A percentile compares a stretch with the other conserved stretches of the same genome.
Conservation (phyloP, 2,329 filamentous ascomycete species). For the Bisporella sp. region DNA sequence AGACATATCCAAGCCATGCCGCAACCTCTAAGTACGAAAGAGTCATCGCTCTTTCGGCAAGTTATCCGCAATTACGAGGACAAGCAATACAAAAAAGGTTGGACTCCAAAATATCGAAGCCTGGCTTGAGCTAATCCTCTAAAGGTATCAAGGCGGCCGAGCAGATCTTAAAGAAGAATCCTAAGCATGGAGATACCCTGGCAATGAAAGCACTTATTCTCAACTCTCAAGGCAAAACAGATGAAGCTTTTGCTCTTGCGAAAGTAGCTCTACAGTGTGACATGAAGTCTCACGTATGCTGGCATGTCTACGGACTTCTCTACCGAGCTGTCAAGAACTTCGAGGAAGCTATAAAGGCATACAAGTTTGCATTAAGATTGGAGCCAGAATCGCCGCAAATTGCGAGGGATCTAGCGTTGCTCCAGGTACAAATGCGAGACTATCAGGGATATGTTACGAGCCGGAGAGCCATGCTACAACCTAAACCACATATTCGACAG, state of each 20-base stretch:
- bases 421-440: slow-evolving; percentile 96
- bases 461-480: slow-evolving; percentile 79
- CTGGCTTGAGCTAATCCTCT: slow-evolving; percentile 14
- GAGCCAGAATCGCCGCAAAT: slow-evolving; percentile 95
- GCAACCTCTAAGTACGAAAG: slow-evolving; percentile 74
- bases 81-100: slow-evolving; percentile 92
- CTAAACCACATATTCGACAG: slow-evolving; percentile 72
- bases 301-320: slow-evolving; percentile 95
- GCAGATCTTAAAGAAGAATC: slow-evolving; percentile 89
- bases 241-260: slow-evolving; percentile 88
- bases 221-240: slow-evolving; percentile 83
- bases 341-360: slow-evolving; percentile 98
- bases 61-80: slow-evolving; percentile 95
- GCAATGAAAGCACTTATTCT: slow-evolving; percentile 98
- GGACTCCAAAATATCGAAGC: slow-evolving; percentile 7
- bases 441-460: slow-evolving; percentile 91
- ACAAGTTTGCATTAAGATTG: slow-evolving; percentile 87
- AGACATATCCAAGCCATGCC: slow-evolving; percentile 44
- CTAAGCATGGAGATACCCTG: slow-evolving; percentile 95
- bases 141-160: slow-evolving; percentile 85
- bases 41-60: slow-evolving; percentile 87
- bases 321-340: slow-evolving; percentile 96
- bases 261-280: slow-evolving; percentile 90
- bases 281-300: slow-evolving; percentile 99
- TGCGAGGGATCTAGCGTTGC: slow-evolving; percentile 82